Evolutionary conservation across 1,284 basidiomycete genomes (phyloP), one percentile per base, ranked within the genome.

Genomic region (Sanguinoderma infundibulare): DNA sequence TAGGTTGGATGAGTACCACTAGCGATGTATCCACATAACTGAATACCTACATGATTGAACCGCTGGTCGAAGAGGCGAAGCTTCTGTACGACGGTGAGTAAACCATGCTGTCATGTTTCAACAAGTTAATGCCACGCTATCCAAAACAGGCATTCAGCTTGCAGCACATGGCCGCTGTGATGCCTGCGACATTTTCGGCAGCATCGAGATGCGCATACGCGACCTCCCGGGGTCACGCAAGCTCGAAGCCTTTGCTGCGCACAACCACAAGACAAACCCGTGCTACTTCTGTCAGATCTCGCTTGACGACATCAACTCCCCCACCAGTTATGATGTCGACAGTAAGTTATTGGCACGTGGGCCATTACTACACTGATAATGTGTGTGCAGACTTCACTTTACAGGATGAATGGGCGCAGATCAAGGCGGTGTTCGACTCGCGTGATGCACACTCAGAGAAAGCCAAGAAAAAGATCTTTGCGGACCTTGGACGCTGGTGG

Each of bases 401-500:
- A 2, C 46, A 53, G 15, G 46, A 62, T 24, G 53, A 62, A 15
- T 57, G n/a, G 2, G 22, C 38, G 39, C 55, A 58, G 40, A 15
- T 62, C 20, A 17, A 5, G 12, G 22, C 22, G 8, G 44, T 44
- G 1, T 62, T 39, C 8, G 3, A 7, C 4, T 57, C 47, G 9
- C 20, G 42, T 1, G 53, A 58, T n/a, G 60, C 56, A 3, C 44
- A 17, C 4, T 54, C 44, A 10, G 26, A 35, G 38, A 50, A 30
- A 22, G 52, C 28, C 3, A 30, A 39, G n/a, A 54, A 58, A n/a
- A n/a, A 30, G 3, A 44, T 62, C 6, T 39, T 62, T 7, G 60
- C 58, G 6, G 55, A 57, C 47, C 30, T 17, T 71, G 70, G 68
- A 70, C 26, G 53, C 59, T 15, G 71, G 14, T 55, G 38, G 36